Evolutionary conservation across 2,329 filamentous ascomycete genomes (phyloP), one percentile per base, ranked within the genome.

Genomic region (Didymosphaeria variabile): DNA sequence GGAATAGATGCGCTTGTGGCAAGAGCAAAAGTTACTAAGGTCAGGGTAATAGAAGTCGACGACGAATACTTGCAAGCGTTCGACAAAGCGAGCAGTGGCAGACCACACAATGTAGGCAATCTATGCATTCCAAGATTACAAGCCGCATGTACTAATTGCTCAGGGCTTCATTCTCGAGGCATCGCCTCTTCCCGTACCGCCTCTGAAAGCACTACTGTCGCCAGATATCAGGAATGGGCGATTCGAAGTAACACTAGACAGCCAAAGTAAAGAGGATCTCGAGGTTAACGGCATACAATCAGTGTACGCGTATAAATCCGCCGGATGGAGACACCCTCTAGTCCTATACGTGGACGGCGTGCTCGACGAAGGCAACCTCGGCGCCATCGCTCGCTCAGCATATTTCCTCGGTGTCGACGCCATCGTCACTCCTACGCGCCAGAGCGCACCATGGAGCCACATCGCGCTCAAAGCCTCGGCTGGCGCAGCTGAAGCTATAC

Each of bases 351-450:
- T 95, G 1, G 90, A 95, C 68, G 87, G 90, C 57, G 89, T 96
- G 59, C 80, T 93, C 10, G 94, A 99, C 72, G 91, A 93, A 0
- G 93, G 92, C 29, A 99, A 99, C 73, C 82, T 98, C 0, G 95
- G 95, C 45, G 93, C 90, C 23, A 94, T 98, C 61, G 84, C 98
- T 46, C 91, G 95, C 38, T 92, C 92, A 6, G 93, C 93, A 2
- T 91, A 92, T 72, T 98, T 95, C 77, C 86, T 98, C n/a, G 94
- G 94, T 23, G 90, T 92, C 6, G 91, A 94, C 58, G 94, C 92
- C 5, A 87, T 99, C 21, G 88, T 88, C 2, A 88, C 97, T 57
- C 91, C 92, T 2, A 88, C 86, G 32, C 87, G 88, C 61, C 90
- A 79, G 10, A 88, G 90, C 17, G 91, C 94, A 0, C 86, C 88